Evolutionary conservation across 495 filamentous ascomycete species (phyloP).

Genomic region (Ramalina peruviana): DNA sequence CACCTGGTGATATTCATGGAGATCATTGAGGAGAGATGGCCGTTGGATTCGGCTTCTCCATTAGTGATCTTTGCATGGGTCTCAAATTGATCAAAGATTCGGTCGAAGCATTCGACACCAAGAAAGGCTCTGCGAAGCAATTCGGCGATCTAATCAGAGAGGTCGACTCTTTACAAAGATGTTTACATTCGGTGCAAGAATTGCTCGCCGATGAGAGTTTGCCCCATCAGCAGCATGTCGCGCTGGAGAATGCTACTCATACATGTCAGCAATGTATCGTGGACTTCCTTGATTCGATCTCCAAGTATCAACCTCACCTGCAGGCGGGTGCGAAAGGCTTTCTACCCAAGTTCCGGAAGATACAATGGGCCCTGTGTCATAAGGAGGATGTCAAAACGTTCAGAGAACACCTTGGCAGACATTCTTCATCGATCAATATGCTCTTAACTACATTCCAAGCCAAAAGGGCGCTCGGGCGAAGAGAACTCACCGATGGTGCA

Average conservation of each 20-base stretch:
- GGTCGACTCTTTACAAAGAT: conserved; percentile 18
- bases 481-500: background rate
- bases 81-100: conserved; percentile 22
- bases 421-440: conserved; percentile 21
- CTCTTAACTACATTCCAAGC: conserved; percentile 19
- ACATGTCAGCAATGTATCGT: conserved; percentile 14
- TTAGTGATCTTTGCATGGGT: conserved; percentile 23
- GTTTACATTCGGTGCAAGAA: conserved; percentile 17
- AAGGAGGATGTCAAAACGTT: conserved; percentile 22
- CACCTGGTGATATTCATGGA: too few species aligned
- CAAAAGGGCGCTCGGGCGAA: background rate
- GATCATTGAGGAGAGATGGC: conserved; percentile 13
- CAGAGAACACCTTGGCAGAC: conserved; percentile 17
- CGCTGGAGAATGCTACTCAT: conserved; percentile 6
- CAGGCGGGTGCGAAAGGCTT: conserved; percentile 1
- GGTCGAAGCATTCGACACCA: conserved; percentile 20
- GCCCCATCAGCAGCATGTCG: conserved; percentile 6
- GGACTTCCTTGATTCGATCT: conserved; percentile 11
- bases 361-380: conserved; percentile 19
- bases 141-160: conserved; percentile 19
- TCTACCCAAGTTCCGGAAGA: conserved; percentile 12
- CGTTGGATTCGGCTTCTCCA: conserved; percentile 23
- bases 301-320: conserved; percentile 16
- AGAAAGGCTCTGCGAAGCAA: conserved; percentile 17
- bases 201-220: conserved; percentile 8